A percentile compares a stretch with the other conserved stretches of the same genome.
phyloP scores from a whole-genome alignment of 352 stramenopile species.

The Phytopythium montanum region DNA sequence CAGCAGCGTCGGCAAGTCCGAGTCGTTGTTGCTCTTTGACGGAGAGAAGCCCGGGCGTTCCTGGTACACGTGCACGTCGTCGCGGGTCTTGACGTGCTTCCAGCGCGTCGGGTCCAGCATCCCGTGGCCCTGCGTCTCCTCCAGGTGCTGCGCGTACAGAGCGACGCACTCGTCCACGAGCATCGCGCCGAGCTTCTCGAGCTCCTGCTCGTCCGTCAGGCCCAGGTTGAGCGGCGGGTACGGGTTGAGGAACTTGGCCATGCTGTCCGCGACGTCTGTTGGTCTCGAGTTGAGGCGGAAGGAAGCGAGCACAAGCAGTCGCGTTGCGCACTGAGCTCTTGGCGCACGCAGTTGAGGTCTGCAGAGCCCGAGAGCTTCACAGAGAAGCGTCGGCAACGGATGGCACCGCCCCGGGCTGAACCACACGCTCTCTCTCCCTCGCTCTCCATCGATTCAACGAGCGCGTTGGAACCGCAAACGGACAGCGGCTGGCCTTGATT shows the following conservation, averaged over 20 bases:
- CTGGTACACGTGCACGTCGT: constrained; percentile 26
- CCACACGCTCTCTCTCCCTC: not conserved
- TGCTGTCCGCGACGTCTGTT: not conserved
- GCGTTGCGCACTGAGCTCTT: not conserved
- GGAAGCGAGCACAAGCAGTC: not conserved
- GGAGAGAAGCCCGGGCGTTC: constrained; percentile 10
- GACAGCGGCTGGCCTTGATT: not conserved
- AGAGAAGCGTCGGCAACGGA: no score
- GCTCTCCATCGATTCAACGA: constrained; percentile 1
- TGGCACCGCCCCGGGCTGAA: not conserved
- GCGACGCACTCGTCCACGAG: constrained; percentile 11
- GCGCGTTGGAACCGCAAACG: not conserved
- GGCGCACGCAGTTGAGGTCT: no score
- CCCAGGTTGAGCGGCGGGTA: constrained; percentile 9
- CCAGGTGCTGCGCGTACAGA: constrained; percentile 13
- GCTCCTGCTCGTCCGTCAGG: constrained; percentile 5
- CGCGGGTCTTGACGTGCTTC: constrained; percentile 24
- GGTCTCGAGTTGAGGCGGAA: not conserved
- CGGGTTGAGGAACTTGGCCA: constrained; percentile 15
- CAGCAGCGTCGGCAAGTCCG: constrained; percentile 26
- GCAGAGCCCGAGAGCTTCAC: not conserved
- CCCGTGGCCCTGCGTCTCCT: constrained; percentile 17
- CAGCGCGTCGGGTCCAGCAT: constrained; percentile 23
- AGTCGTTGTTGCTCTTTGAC: constrained; percentile 9
- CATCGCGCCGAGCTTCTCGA: constrained; percentile 3